Evolutionary conservation across 1,284 basidiomycete genomes (phyloP).

Genomic region (Gomphus bonarii): DNA sequence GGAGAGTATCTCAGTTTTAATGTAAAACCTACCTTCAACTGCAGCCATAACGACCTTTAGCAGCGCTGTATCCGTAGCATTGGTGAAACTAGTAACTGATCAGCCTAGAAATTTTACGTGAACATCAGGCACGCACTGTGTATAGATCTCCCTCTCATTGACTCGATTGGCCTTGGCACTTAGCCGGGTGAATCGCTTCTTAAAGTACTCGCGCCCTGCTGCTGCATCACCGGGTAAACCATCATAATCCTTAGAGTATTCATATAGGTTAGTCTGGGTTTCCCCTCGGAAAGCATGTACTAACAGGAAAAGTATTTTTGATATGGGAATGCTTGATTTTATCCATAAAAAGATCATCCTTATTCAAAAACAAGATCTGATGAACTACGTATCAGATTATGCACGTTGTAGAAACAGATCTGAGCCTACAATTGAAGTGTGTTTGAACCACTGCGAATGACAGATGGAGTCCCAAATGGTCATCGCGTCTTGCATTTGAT

Average conservation of each 20-base stretch:
- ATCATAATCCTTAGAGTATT: constrained; percentile 53
- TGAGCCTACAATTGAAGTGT: constrained; percentile 72
- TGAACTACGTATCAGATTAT: background rate
- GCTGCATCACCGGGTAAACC: constrained; percentile 59
- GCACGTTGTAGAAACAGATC: constrained; percentile 1
- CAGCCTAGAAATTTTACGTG: background rate
- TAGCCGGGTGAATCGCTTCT: constrained; percentile 70
- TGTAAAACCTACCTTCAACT: constrained; percentile 61
- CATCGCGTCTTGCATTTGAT: constrained; percentile 95
- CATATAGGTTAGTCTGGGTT: background rate
- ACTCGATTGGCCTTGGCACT: constrained; percentile 72
- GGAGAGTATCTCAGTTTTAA: constrained; percentile 6
- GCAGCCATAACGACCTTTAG: constrained; percentile 90
- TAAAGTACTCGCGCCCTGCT: constrained; percentile 85
- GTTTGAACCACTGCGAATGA: constrained; percentile 88
- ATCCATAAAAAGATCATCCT: constrained; percentile 80
- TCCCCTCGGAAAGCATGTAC: constrained; percentile 18
- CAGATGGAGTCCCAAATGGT: constrained; percentile 94
- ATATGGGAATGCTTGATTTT: constrained; percentile 80
- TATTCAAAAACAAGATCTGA: constrained; percentile 86
- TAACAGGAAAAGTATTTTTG: constrained; percentile 74
- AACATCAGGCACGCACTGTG: constrained; percentile 51
- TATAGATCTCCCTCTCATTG: constrained; percentile 87
- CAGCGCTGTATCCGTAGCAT: constrained; percentile 89
- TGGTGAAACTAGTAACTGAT: constrained; percentile 58